Conservation (phyloP, 495 filamentous ascomycete genomes). For the Sordaria brevicollis region DNA sequence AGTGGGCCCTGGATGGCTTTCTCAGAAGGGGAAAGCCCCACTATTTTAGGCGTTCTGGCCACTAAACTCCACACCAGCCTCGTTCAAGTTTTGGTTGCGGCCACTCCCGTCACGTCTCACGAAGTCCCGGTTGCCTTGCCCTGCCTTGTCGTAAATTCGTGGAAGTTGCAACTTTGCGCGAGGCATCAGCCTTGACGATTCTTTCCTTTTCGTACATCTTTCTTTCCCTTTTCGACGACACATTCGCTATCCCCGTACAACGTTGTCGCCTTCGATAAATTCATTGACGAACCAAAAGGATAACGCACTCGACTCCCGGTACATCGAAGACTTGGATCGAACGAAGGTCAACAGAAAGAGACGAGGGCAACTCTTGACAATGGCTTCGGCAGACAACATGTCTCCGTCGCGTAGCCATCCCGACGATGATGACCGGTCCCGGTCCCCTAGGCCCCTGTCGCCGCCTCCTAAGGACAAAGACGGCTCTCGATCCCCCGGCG, state of each 20-base stretch:
- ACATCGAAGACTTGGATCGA: background rate
- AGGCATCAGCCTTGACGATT: background rate
- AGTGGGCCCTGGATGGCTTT: background rate
- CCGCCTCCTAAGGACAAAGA: background rate
- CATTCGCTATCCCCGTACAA: background rate
- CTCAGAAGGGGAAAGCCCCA: background rate
- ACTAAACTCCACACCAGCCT: background rate
- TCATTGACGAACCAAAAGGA: background rate
- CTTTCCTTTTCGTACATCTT: background rate
- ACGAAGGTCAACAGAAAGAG: background rate
- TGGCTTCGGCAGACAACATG: conserved; percentile 17
- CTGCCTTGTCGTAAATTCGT: background rate
- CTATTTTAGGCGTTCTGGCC: background rate
- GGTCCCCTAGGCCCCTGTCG: background rate
- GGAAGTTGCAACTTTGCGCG: background rate
- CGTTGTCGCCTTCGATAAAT: background rate
- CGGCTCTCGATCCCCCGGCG: background rate
- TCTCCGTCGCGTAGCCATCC: conserved; percentile 13
- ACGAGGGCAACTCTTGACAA: background rate
- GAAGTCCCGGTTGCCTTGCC: too few relatives aligned
- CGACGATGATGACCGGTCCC: conserved; percentile 4
- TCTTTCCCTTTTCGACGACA: background rate
- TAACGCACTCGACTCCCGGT: background rate
- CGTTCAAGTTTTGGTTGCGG: background rate
- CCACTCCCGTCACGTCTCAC: background rate